Base-by-base conservation (phyloP, 331 rosid genomes). In the Saraca asoca region DNA sequence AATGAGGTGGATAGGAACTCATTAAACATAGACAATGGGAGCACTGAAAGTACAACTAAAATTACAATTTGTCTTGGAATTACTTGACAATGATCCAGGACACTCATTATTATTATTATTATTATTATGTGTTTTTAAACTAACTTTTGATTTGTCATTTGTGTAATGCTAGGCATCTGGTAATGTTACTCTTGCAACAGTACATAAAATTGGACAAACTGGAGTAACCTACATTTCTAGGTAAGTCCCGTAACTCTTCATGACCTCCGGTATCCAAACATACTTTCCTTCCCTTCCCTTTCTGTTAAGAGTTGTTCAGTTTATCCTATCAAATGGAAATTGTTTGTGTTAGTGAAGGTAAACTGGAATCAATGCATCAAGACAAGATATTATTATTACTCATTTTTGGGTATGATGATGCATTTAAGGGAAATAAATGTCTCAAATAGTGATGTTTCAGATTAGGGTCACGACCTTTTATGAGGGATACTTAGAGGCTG, bases 191-290 rank as follows among this genome's bases (percentile, higher is more conserved):
- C 83, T 88, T 45, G 87, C 84, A 50, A 86, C 95, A 0, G 82
- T 85, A 48, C 81, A 78, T 60, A 65, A 79, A 73, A 90, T 93
- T 62, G 98, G 97, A 74, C 88, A 87, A 72, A 86, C 90, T 12
- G 91, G 96, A 73, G 98, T 90, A 62, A 85, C 93, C 76, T 93
- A 79, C 79, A 83, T 90, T 76, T 93, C 98, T 52, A 90, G 97
- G 98, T 93, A 82, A 73, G 55, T 56, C 71, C 24, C 57, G 19
- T 63, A 62, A 20, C 75, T 60, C 53, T 66, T 76, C 42, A 42
- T 60, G 67, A 53, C 13, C 51, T 75, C 9, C 42, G 37, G 35
- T 10, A 14, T 45, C 54, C 41, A 31, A 18, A 7, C 34, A 9
- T 15, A 38, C 29, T 69, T 68, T 64, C 58, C 33, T 51, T 73